Base-by-base conservation (phyloP, 1,284 basidiomycete species). In the Ganoderma sp. region DNA sequence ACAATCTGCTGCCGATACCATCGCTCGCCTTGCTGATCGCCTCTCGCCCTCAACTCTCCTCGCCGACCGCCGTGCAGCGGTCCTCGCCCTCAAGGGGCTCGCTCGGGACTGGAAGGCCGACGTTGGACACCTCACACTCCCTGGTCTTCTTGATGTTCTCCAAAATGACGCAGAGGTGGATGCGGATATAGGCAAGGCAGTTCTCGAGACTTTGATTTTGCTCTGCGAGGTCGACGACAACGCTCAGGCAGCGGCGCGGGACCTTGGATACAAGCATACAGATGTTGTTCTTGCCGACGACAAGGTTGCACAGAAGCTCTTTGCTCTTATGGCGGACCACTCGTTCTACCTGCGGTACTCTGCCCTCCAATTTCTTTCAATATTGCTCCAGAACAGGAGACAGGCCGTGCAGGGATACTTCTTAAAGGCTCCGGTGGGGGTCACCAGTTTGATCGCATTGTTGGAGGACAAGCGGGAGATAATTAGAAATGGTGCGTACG, bases 51-150 rank as follows among this genome's bases (percentile, higher is more conserved):
- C 92, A 2, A 91, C 93, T 0, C 87, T 94, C 43, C 88, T 96
- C 43, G 92, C 96, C 56, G 97, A 99, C 81, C 87, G 97, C 73
- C 88, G 95, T 63, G 97, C 97, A 22, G 93, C 97, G 0, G 91
- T 99, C 10, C 84, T 98, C 56, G 89, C 95, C 0, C 87, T 99
- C 74, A 99, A 99, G 79, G 96, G 96, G 17, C 88, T 99, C 61
- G 86, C 92, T 60, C 87, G 96, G 66, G 97, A 98, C 80, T 96
- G 94, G 84, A 96, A 94, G 78, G 85, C 89, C 69, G 94, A 97
- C 68, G 92, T 98, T 25, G 95, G 94, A 14, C 85, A 88, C 71
- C 84, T 85, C 63, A 92, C 94, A 1, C 83, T 98, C 17, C 82
- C 86, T 6, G 91, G 93, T 1, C 86, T 98, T 6, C 79, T 97